Conservation (phyloP, 768 basidiomycete species). For the Amanita phalloides region DNA sequence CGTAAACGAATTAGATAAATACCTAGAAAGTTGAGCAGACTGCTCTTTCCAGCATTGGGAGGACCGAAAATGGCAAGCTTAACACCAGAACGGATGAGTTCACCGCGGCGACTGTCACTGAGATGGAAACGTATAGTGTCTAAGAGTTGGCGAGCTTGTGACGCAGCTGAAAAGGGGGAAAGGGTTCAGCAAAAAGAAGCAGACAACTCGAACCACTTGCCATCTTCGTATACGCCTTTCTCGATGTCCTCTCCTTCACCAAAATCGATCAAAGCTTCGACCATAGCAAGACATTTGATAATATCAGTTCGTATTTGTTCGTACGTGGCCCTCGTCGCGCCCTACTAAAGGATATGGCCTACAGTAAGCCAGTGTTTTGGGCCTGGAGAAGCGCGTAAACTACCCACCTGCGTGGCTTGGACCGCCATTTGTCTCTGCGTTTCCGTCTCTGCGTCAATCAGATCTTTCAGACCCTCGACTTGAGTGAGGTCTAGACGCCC, state of each 20-base stretch:
- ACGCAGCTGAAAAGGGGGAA: conserved; percentile 32
- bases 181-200: conserved; percentile 1
- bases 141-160: conserved; percentile 37
- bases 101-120: conserved; percentile 65
- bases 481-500: conserved; percentile 82
- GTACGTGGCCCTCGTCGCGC: conserved; percentile 45
- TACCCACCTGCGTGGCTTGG: conserved; percentile 53
- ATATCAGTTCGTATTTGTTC: conserved; percentile 55
- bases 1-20: conserved; percentile 11
- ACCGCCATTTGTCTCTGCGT: conserved; percentile 67
- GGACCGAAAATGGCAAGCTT: conserved; percentile 85
- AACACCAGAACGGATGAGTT: conserved; percentile 75
- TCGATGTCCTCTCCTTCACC: conserved; percentile 88
- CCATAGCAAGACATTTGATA: conserved; percentile 61
- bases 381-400: not conserved
- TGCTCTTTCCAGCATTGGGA: conserved; percentile 92
- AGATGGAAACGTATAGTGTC: conserved; percentile 45
- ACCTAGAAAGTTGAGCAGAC: conserved; percentile 79
- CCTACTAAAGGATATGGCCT: conserved; percentile 30
- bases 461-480: conserved; percentile 79
- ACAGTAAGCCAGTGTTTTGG: not conserved
- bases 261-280: conserved; percentile 90
- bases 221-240: conserved; percentile 65
- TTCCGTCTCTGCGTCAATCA: conserved; percentile 86
- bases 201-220: conserved; percentile 22